Conservation (phyloP, 768 basidiomycete species). For the Lentinula guzmanii region DNA sequence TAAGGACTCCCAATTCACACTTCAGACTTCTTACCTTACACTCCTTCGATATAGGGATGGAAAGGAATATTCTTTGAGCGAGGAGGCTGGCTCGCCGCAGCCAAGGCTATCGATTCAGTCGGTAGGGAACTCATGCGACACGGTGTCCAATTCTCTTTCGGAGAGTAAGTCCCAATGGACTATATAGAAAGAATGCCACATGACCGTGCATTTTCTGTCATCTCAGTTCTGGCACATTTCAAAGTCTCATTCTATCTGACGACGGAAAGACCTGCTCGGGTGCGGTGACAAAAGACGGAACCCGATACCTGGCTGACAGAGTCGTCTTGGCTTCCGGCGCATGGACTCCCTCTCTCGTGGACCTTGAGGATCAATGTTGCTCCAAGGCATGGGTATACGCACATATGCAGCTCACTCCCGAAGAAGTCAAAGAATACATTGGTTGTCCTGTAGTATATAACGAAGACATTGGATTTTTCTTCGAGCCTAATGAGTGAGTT, state of each 20-base stretch:
- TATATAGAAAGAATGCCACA: background rate
- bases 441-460: slow-evolving; percentile 3
- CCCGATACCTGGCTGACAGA: slow-evolving; percentile 2
- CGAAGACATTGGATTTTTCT: background rate
- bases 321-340: slow-evolving; percentile 3
- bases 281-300: slow-evolving; percentile 1
- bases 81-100: slow-evolving; percentile 3
- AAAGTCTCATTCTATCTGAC: background rate
- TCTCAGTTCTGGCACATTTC: slow-evolving; percentile 1
- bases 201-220: background rate
- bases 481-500: background rate
- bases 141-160: slow-evolving; percentile 3
- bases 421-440: background rate
- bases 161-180: background rate
- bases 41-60: background rate
- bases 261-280: slow-evolving; percentile 4
- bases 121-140: background rate
- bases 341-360: slow-evolving; percentile 6
- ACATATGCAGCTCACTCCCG: background rate
- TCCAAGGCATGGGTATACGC: slow-evolving; percentile 7
- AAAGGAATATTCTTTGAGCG: slow-evolving; percentile 1
- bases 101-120: slow-evolving; percentile 2
- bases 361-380: slow-evolving; percentile 4
- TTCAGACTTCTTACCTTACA: background rate
- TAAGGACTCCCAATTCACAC: background rate